Conservation (phyloP, 75 land plant species). For the Sequoiadendron giganteum region DNA sequence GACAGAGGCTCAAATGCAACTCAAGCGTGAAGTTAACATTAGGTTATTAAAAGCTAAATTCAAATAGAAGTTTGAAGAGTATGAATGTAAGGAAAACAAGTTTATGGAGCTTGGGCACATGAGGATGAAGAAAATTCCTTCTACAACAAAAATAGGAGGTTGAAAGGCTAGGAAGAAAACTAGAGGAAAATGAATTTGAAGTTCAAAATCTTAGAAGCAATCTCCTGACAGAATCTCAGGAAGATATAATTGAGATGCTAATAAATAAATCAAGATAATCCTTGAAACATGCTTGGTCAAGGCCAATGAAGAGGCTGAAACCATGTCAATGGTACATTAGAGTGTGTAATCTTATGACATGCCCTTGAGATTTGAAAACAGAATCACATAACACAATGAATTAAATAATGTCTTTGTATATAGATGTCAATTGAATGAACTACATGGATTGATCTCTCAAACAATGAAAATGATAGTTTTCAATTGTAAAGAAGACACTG, state of each 20-base stretch:
- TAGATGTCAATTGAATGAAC: background rate
- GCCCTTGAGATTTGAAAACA: background rate
- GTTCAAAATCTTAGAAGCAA: constrained; percentile 15
- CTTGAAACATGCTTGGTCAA: background rate
- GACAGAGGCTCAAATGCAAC: constrained; percentile 34
- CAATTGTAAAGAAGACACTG: too few relatives aligned
- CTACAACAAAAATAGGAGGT: constrained; percentile 61
- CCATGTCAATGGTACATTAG: too few relatives aligned
- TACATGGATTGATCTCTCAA: background rate
- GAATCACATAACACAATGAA: background rate
- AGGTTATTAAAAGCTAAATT: constrained; percentile 34
- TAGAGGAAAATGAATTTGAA: constrained; percentile 72
- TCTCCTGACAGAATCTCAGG: background rate
- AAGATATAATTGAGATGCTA: background rate
- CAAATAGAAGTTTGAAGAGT: constrained; percentile 36
- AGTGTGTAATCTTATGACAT: too few relatives aligned
- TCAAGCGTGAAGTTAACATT: constrained; percentile 46
- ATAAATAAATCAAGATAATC: constrained; percentile 6
- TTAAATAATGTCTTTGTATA: background rate
- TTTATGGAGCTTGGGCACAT: constrained; percentile 43
- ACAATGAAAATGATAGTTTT: background rate
- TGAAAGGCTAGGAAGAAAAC: constrained; percentile 51
- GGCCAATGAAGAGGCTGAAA: constrained; percentile 1
- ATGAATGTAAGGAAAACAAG: constrained; percentile 35
- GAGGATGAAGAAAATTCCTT: constrained; percentile 58